Conservation (phyloP, 306 rosid genomes). For the Gillenia trifoliata region DNA sequence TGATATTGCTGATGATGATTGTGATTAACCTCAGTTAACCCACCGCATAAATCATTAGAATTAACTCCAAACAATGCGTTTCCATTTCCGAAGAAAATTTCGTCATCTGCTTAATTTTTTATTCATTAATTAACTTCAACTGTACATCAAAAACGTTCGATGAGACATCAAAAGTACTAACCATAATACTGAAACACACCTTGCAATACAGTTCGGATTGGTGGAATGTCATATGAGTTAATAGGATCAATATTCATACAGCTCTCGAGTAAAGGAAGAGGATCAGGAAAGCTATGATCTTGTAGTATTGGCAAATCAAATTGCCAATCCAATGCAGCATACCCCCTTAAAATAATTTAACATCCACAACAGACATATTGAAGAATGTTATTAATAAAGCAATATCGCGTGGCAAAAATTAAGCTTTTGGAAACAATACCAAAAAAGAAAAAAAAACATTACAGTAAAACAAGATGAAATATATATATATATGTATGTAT, state of each 20-base stretch:
- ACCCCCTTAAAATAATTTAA: conserved; percentile 5
- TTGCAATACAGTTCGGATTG: conserved; percentile 16
- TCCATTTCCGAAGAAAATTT: conserved; percentile 11
- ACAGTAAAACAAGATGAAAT: neutral
- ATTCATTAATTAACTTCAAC: neutral
- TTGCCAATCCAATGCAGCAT: conserved; percentile 28
- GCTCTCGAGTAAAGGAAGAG: conserved; percentile 25
- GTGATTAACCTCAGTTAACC: conserved; percentile 12
- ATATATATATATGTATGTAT: neutral
- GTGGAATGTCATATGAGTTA: conserved; percentile 26
- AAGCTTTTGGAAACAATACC: neutral
- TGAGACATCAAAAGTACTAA: neutral
- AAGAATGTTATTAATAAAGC: neutral
- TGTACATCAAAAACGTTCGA: neutral
- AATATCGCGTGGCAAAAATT: neutral
- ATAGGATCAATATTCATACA: conserved; percentile 21
- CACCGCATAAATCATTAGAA: conserved; percentile 27
- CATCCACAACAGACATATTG: neutral
- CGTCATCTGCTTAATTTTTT: conserved; percentile 28
- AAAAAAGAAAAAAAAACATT: neutral
- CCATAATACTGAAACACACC: conserved; percentile 19
- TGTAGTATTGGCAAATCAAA: conserved; percentile 16
- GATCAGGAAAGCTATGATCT: conserved; percentile 20
- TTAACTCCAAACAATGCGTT: neutral
- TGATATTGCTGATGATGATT: neutral